These are phyloP conservation scores for Ephemerocybe angulata DNA, from an alignment of 768 basidiomycete species.

Conservation along the genomic window DNA sequence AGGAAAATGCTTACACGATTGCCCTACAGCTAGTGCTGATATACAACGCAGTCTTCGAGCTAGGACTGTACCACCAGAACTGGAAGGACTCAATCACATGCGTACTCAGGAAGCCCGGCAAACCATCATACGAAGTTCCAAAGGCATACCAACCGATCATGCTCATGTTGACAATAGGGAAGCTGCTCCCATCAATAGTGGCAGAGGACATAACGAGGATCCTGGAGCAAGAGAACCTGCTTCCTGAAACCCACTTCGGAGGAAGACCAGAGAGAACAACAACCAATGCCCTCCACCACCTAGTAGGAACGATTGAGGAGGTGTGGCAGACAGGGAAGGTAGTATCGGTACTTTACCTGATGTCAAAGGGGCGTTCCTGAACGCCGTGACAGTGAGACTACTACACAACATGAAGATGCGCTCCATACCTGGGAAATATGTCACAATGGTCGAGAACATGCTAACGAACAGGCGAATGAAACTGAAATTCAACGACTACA, in stretches of 20 bases:
- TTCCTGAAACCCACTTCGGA: slow-evolving; percentile 34
- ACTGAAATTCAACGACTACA: slow-evolving; percentile 24
- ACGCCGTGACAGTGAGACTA: slow-evolving; percentile 23
- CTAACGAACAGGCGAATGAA: slow-evolving; percentile 11
- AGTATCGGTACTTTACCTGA: slow-evolving; percentile 32
- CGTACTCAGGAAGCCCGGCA: slow-evolving; percentile 32
- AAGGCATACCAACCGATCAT: slow-evolving; percentile 35
- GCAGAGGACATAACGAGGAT: slow-evolving; percentile 20
- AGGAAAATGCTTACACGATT: slow-evolving; percentile 12
- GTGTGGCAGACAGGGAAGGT: slow-evolving; percentile 32
- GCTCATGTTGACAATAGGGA: slow-evolving; percentile 28
- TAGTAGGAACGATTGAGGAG: slow-evolving; percentile 31
- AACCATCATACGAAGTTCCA: slow-evolving; percentile 26
- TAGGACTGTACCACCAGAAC: not conserved
- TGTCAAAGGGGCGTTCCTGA: slow-evolving; percentile 40
- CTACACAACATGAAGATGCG: slow-evolving; percentile 26
- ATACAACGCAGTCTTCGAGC: slow-evolving; percentile 13
- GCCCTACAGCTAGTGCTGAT: slow-evolving; percentile 12
- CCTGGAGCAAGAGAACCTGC: slow-evolving; percentile 23
- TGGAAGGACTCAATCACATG: slow-evolving; percentile 24
- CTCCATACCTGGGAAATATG: slow-evolving; percentile 19
- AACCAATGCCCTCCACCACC: slow-evolving; percentile 27
- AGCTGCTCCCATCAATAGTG: slow-evolving; percentile 22
- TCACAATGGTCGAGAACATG: slow-evolving; percentile 11
- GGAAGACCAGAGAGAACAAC: slow-evolving; percentile 32